These are phyloP conservation scores for Globisporangium alternatum DNA, from an alignment of 352 stramenopile genomes.

Conservation along the genomic window DNA sequence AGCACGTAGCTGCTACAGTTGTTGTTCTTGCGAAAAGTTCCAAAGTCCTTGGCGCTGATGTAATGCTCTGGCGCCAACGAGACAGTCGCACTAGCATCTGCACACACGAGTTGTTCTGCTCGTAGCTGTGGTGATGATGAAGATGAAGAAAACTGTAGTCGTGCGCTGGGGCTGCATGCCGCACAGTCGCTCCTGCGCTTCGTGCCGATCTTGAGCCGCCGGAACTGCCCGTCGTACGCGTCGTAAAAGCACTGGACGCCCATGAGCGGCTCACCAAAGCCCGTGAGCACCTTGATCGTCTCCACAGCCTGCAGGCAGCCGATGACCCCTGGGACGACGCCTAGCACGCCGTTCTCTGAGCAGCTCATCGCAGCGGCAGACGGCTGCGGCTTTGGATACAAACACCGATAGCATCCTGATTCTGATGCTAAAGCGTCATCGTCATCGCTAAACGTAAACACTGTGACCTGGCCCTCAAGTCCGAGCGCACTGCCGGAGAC, in stretches of 20 bases:
- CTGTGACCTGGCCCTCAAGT: slow-evolving; percentile 94
- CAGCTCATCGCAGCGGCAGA: slow-evolving; percentile 73
- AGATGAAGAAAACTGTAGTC: not conserved
- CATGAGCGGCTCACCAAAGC: slow-evolving; percentile 49
- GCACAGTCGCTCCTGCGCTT: slow-evolving; percentile 33
- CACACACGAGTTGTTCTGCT: not conserved
- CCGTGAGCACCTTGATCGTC: slow-evolving; percentile 89
- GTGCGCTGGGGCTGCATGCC: slow-evolving; percentile 22
- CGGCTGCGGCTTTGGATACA: slow-evolving; percentile 89
- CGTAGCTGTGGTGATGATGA: not conserved
- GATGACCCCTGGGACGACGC: slow-evolving; percentile 93
- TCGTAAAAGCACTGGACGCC: slow-evolving; percentile 79
- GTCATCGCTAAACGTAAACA: slow-evolving; percentile 85
- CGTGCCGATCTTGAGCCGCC: slow-evolving; percentile 52
- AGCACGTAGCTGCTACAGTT: slow-evolving; percentile 34
- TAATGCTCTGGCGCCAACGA: slow-evolving; percentile 25
- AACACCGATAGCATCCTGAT: slow-evolving; percentile 94
- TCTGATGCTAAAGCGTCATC: slow-evolving; percentile 19
- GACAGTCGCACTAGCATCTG: not conserved
- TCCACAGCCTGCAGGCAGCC: slow-evolving; percentile 94
- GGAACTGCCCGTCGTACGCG: slow-evolving; percentile 69
- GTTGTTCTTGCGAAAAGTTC: slow-evolving; percentile 20
- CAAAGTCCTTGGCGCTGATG: slow-evolving; percentile 40
- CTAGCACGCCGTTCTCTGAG: slow-evolving; percentile 95
- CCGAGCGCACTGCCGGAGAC: slow-evolving; percentile 95